Percentiles rank a stretch among this genome's conserved stretches.
These are phyloP conservation scores for Auricularia auricula-judae DNA, from an alignment of 768 basidiomycete species.

Conservation along the genomic window DNA sequence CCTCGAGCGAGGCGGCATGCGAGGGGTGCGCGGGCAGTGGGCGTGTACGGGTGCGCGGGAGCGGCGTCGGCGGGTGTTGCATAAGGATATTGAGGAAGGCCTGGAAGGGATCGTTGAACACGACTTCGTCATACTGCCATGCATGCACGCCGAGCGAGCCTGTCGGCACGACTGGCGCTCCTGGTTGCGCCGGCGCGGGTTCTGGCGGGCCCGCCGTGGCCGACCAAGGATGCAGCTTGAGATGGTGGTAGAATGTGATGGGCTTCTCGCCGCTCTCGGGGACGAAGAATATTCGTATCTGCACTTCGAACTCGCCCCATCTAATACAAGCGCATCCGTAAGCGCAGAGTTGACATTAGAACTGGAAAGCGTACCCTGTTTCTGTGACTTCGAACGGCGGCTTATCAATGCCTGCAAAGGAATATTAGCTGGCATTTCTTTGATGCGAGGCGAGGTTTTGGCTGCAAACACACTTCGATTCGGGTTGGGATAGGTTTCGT, in stretches of 20 bases:
- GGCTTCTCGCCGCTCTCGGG: slow-evolving; percentile 87
- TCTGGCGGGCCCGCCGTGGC: slow-evolving; percentile 22
- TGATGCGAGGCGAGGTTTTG: too few relatives aligned
- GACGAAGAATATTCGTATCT: slow-evolving; percentile 83
- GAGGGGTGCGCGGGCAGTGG: slow-evolving; percentile 66
- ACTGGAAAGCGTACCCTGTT: slow-evolving; percentile 54
- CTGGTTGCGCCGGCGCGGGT: slow-evolving; percentile 48
- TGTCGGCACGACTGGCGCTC: slow-evolving; percentile 52
- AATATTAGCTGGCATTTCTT: too few relatives aligned
- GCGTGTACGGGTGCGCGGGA: slow-evolving; percentile 51
- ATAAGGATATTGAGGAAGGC: slow-evolving; percentile 75
- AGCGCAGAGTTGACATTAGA: background rate
- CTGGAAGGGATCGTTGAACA: slow-evolving; percentile 89
- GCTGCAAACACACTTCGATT: slow-evolving; percentile 49
- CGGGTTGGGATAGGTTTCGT: slow-evolving; percentile 91
- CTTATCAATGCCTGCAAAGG: slow-evolving; percentile 66
- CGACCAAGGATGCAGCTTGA: slow-evolving; percentile 87
- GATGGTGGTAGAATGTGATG: slow-evolving; percentile 77
- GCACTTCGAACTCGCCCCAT: slow-evolving; percentile 98
- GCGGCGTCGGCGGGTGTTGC: slow-evolving; percentile 69
- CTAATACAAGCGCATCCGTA: slow-evolving; percentile 23
- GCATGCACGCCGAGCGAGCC: slow-evolving; percentile 67
- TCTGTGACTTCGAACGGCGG: slow-evolving; percentile 92
- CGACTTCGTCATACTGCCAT: slow-evolving; percentile 98
- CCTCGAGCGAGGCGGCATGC: slow-evolving; percentile 47